phyloP scores from a whole-genome alignment of 2,329 filamentous ascomycete genomes.

The Botrytis paeoniae region DNA sequence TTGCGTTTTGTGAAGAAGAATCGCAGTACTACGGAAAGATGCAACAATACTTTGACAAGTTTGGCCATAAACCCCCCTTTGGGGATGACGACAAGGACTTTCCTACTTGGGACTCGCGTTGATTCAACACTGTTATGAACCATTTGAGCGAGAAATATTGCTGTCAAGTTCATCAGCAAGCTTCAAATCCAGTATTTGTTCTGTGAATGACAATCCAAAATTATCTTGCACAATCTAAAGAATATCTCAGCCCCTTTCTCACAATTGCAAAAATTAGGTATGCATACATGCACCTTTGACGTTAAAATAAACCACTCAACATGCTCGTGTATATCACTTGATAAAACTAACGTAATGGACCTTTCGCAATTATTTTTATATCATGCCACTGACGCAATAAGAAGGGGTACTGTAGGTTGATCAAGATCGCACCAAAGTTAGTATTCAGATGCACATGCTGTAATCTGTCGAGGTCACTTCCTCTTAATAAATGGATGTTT shows the following conservation, averaged over 20 bases:
- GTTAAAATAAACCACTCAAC: neutral
- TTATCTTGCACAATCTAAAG: neutral
- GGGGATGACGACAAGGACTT: neutral
- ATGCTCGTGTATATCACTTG: neutral
- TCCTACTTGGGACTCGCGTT: neutral
- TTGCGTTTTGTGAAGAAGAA: conserved; percentile 15
- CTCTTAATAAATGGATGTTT: neutral
- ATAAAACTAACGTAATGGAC: accelerated
- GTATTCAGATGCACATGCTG: neutral
- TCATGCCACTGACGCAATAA: neutral
- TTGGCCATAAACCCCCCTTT: conserved; percentile 13
- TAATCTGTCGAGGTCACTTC: neutral
- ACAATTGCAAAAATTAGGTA: neutral
- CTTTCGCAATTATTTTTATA: neutral
- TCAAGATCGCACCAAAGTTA: accelerated
- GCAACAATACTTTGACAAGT: conserved; percentile 1
- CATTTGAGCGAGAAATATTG: neutral
- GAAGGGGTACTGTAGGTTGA: neutral
- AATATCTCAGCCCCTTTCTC: neutral
- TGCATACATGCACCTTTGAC: neutral
- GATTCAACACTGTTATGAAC: neutral
- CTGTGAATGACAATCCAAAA: neutral
- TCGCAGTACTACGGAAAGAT: conserved; percentile 13
- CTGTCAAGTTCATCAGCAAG: accelerated
- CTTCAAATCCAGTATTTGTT: neutral